Conservation (phyloP, 495 filamentous ascomycete species). For the Tuber aestivum region DNA sequence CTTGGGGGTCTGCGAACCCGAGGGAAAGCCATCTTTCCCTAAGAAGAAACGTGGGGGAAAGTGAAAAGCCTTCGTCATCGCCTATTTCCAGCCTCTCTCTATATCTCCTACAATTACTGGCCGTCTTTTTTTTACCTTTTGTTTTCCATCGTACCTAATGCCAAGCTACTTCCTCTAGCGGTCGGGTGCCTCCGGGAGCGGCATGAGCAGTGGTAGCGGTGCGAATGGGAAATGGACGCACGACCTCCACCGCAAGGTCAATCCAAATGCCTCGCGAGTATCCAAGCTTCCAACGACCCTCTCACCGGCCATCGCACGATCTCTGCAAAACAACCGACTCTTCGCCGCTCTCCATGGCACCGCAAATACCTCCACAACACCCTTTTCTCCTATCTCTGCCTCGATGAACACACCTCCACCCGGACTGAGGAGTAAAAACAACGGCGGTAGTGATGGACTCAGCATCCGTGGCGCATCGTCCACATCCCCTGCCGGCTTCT, state of each 20-base stretch:
- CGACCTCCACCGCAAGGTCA: slow-evolving; percentile 49
- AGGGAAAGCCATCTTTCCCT: background rate
- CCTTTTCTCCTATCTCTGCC: background rate
- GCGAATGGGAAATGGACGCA: slow-evolving; percentile 56
- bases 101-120: slow-evolving; percentile 22
- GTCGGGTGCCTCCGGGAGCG: slow-evolving; percentile 25
- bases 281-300: slow-evolving; percentile 43
- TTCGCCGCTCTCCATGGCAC: slow-evolving; percentile 42
- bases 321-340: slow-evolving; percentile 43
- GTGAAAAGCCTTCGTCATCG: slow-evolving; percentile 27
- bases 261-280: slow-evolving; percentile 39
- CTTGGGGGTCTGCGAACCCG: background rate
- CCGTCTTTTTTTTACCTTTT: slow-evolving; percentile 28
- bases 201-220: slow-evolving; percentile 41
- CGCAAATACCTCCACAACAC: background rate
- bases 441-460: slow-evolving; percentile 15
- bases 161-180: slow-evolving; percentile 33
- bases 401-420: slow-evolving; percentile 4
- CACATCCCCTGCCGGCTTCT: slow-evolving; percentile 52
- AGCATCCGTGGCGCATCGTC: slow-evolving; percentile 42
- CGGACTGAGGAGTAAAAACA: slow-evolving; percentile 18
- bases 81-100: slow-evolving; percentile 25
- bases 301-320: slow-evolving; percentile 38
- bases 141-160: slow-evolving; percentile 31
- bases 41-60: slow-evolving; percentile 7